phyloP scores from a whole-genome alignment of 768 basidiomycete species.

The Rhizopogon salebrosus region DNA sequence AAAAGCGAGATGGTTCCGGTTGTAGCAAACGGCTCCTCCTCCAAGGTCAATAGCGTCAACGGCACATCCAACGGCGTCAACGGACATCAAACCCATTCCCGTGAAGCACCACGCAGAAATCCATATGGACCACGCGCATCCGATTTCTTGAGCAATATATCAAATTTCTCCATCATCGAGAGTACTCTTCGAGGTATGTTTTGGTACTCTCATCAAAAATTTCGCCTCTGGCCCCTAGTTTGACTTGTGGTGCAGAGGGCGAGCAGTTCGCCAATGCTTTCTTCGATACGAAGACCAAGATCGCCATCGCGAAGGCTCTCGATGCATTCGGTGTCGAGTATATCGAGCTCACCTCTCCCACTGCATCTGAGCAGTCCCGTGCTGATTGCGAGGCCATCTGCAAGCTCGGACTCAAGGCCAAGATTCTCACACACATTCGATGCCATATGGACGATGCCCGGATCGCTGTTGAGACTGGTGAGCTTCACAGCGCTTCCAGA shows the following conservation, averaged over 20 bases:
- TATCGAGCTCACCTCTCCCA: constrained; percentile 98
- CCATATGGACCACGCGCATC: constrained; percentile 89
- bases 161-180: constrained; percentile 95
- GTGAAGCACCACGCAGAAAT: constrained; percentile 47
- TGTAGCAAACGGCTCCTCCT: constrained; percentile 39
- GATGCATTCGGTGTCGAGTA: constrained; percentile 99
- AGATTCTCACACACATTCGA: constrained; percentile 97
- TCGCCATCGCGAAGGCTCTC: constrained; percentile 95
- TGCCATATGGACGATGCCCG: constrained; percentile 99
- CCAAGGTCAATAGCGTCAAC: constrained; percentile 25
- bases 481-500: constrained; percentile 11
- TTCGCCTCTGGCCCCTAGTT: constrained; percentile 8
- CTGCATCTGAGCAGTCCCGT: constrained; percentile 93
- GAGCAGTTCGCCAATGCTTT: constrained; percentile 99
- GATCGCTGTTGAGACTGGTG: constrained; percentile 96
- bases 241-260: constrained; percentile 58
- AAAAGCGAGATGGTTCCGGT: constrained; percentile 69
- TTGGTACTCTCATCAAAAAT: neutral
- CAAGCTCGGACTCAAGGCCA: constrained; percentile 93
- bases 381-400: constrained; percentile 97
- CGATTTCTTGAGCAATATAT: constrained; percentile 89
- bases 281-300: constrained; percentile 99
- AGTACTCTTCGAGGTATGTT: constrained; percentile 86
- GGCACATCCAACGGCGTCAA: constrained; percentile 31
- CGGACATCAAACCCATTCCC: constrained; percentile 25